phyloP scores from a whole-genome alignment of 768 basidiomycete species.

The Lactarius evosmus region DNA sequence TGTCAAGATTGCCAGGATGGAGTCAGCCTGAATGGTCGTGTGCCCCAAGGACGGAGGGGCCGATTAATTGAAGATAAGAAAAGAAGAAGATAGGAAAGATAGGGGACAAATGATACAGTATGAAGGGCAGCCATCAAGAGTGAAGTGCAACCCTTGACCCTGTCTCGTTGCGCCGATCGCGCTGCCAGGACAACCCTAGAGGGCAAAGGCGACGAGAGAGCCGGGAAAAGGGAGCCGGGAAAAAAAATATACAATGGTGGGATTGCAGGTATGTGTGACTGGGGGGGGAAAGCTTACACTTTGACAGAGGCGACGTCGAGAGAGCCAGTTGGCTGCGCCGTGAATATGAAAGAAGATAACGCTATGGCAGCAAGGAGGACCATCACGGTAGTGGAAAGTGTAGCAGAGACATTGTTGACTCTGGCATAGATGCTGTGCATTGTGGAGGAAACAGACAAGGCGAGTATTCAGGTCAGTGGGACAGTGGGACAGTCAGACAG shows the following conservation, averaged over 20 bases:
- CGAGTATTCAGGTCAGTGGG: background rate
- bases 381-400: slow-evolving; percentile 75
- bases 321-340: slow-evolving; percentile 53
- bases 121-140: background rate
- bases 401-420: slow-evolving; percentile 68
- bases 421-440: slow-evolving; percentile 75
- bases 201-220: background rate
- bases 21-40: slow-evolving; percentile 1
- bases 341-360: slow-evolving; percentile 66
- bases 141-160: slow-evolving; percentile 12
- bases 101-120: background rate
- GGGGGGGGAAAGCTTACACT: slow-evolving; percentile 53
- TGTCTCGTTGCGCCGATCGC: slow-evolving; percentile 1
- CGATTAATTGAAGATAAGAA: slow-evolving; percentile 5
- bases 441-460: background rate
- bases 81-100: slow-evolving; percentile 9
- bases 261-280: background rate
- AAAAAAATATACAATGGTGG: background rate
- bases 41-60: background rate
- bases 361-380: slow-evolving; percentile 66
- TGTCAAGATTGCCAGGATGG: slow-evolving; percentile 5
- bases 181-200: background rate
- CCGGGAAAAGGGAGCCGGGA: background rate
- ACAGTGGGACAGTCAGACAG: background rate
- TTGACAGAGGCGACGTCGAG: slow-evolving; percentile 63